Conservation (phyloP, 176 grass and related monocot genomes). For the Alopecurus myosuroides region DNA sequence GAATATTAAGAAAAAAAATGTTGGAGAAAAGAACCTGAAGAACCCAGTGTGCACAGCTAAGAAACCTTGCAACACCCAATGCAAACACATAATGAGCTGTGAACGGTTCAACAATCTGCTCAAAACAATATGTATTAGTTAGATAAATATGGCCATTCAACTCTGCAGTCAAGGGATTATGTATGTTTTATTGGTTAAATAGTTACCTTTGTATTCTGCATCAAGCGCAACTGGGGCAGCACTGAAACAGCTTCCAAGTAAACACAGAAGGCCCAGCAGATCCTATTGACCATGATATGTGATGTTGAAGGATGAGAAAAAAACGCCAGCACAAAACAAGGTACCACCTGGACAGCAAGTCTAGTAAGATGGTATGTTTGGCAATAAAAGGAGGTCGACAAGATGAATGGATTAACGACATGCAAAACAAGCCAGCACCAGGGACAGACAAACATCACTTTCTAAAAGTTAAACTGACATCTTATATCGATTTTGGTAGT, state of each 20-base stretch:
- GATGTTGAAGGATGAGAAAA: conserved; percentile 88
- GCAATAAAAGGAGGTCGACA: background rate
- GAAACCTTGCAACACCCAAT: conserved; percentile 91
- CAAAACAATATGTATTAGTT: background rate
- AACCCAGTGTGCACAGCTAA: conserved; percentile 98
- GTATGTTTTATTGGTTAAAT: background rate
- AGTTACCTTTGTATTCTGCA: conserved; percentile 97
- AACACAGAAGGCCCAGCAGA: conserved; percentile 96
- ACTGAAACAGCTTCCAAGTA: conserved; percentile 99
- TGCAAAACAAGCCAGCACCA: background rate
- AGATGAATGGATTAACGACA: background rate
- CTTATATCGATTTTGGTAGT: background rate
- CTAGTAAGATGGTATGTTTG: background rate
- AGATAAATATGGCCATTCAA: conserved; percentile 18
- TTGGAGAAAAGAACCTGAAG: conserved; percentile 71
- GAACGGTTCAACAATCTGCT: conserved; percentile 94
- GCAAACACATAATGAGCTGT: conserved; percentile 99
- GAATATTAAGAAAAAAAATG: background rate
- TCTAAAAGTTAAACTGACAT: background rate
- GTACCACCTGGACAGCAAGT: conserved; percentile 50
- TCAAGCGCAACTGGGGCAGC: conserved; percentile 82
- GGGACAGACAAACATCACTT: background rate
- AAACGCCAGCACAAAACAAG: conserved; percentile 63
- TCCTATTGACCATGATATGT: conserved; percentile 84
- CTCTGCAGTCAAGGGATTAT: conserved; percentile 1